These are phyloP conservation scores for Colletotrichum neosansevieriae DNA, from an alignment of 2,329 filamentous ascomycete species.

Conservation along the genomic window DNA sequence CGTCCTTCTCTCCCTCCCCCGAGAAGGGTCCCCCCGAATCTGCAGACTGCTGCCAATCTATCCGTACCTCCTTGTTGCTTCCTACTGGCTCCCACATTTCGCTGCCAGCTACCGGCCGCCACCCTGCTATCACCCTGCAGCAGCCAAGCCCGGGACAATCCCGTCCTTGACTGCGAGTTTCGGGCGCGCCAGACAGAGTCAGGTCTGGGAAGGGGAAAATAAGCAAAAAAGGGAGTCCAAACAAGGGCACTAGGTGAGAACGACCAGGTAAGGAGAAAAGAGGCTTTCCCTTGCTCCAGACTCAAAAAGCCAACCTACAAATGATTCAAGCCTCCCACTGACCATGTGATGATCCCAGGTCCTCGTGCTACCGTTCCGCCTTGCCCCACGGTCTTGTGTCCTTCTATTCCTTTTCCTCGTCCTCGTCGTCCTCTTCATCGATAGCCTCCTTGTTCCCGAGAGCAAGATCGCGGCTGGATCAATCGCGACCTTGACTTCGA, in stretches of 20 bases:
- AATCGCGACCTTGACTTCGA: background rate
- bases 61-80: conserved; percentile 10
- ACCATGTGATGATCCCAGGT: conserved; percentile 34
- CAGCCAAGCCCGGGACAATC: conserved; percentile 36
- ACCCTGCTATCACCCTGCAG: conserved; percentile 11
- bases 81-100: background rate
- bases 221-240: conserved; percentile 25
- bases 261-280: conserved; percentile 29
- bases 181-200: conserved; percentile 33
- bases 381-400: conserved; percentile 18
- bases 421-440: conserved; percentile 11
- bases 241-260: conserved; percentile 10
- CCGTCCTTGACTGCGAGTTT: conserved; percentile 31
- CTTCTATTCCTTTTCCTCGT: conserved; percentile 14
- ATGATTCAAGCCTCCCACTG: conserved; percentile 32
- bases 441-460: background rate
- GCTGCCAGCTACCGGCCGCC: conserved; percentile 12
- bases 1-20: background rate
- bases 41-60: background rate
- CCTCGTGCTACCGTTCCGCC: conserved; percentile 12
- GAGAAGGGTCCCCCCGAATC: conserved; percentile 11
- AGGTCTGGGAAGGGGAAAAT: conserved; percentile 28
- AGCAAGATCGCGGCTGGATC: background rate
- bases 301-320: background rate
- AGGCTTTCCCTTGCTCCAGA: conserved; percentile 4